Conservation (phyloP, 164 flowering plant species). For the Warburgia ugandensis region DNA sequence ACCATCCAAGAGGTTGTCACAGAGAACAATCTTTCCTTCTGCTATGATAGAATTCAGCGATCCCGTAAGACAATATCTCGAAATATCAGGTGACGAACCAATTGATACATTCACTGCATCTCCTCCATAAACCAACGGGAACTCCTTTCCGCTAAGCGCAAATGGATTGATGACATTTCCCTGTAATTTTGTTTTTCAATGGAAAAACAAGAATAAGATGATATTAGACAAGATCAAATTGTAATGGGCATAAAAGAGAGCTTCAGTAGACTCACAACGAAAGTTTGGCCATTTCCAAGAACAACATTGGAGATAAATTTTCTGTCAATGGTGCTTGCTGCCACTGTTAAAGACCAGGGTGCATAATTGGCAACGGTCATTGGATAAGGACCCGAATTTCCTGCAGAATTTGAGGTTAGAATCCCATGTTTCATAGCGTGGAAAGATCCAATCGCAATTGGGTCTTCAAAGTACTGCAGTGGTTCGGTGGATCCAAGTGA, state of each 20-base stretch:
- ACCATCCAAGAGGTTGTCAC: too few species aligned
- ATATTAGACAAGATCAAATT: neutral
- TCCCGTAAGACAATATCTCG: conserved; percentile 21
- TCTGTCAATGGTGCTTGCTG: conserved; percentile 18
- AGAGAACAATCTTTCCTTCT: conserved; percentile 35
- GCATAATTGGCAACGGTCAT: conserved; percentile 2
- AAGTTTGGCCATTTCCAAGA: conserved; percentile 19
- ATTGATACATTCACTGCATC: conserved; percentile 32
- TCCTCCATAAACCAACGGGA: conserved; percentile 39
- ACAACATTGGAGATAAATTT: conserved; percentile 14
- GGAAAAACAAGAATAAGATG: neutral
- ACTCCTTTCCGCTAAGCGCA: conserved; percentile 23
- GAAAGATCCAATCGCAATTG: conserved; percentile 17
- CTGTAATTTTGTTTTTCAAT: too few species aligned
- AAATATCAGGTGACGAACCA: conserved; percentile 10
- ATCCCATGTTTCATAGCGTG: conserved; percentile 20
- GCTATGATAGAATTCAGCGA: conserved; percentile 21
- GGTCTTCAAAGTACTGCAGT: conserved; percentile 1
- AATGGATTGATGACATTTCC: conserved; percentile 33
- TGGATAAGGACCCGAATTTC: conserved; percentile 10
- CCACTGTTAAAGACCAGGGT: conserved; percentile 23
- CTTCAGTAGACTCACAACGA: conserved; percentile 15
- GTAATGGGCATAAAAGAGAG: conserved; percentile 13
- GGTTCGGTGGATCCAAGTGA: conserved; percentile 6
- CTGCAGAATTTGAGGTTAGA: conserved; percentile 14